Evolutionary conservation across 2,329 filamentous ascomycete species (phyloP).

Genomic region (Kalmusia sp.): DNA sequence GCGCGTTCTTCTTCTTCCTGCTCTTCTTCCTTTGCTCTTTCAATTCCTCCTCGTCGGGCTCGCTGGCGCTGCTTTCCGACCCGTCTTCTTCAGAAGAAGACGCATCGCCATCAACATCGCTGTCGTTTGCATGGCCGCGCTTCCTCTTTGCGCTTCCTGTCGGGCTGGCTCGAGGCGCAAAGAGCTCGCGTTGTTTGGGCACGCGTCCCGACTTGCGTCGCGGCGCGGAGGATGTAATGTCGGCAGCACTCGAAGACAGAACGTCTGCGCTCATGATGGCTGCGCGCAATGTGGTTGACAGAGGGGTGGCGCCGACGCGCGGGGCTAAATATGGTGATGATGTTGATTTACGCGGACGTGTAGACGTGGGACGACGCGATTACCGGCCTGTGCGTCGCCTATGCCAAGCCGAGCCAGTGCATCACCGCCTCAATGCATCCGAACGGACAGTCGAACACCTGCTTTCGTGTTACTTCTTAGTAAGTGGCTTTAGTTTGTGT

Average conservation of each 20-base stretch:
- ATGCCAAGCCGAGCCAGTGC: slow-evolving; percentile 7
- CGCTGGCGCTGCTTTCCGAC: slow-evolving; percentile 43
- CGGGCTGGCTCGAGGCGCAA: no score
- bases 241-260: slow-evolving; percentile 29
- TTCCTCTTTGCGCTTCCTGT: slow-evolving; percentile 45
- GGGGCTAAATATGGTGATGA: slow-evolving; percentile 6
- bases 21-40: slow-evolving; percentile 41
- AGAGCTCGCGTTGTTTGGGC: slow-evolving; percentile 43
- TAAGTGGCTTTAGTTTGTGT: no score
- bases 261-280: slow-evolving; percentile 41
- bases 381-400: slow-evolving; percentile 5
- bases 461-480: no score
- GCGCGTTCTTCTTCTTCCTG: slow-evolving; percentile 41
- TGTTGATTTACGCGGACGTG: slow-evolving; percentile 10
- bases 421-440: slow-evolving; percentile 5
- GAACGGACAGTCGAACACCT: no score
- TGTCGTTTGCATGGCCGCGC: slow-evolving; percentile 38
- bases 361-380: slow-evolving; percentile 10
- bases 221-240: slow-evolving; percentile 34
- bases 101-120: slow-evolving; percentile 36
- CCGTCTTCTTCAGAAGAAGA: slow-evolving; percentile 35
- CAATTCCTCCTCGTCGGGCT: slow-evolving; percentile 50
- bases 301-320: slow-evolving; percentile 6
- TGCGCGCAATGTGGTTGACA: slow-evolving; percentile 18
- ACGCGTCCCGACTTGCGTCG: slow-evolving; percentile 52